Percentiles rank a stretch among this genome's conserved stretches.
These are phyloP conservation scores for Clarireedia paspali DNA, from an alignment of 2,329 filamentous ascomycete genomes.

Conservation along the genomic window DNA sequence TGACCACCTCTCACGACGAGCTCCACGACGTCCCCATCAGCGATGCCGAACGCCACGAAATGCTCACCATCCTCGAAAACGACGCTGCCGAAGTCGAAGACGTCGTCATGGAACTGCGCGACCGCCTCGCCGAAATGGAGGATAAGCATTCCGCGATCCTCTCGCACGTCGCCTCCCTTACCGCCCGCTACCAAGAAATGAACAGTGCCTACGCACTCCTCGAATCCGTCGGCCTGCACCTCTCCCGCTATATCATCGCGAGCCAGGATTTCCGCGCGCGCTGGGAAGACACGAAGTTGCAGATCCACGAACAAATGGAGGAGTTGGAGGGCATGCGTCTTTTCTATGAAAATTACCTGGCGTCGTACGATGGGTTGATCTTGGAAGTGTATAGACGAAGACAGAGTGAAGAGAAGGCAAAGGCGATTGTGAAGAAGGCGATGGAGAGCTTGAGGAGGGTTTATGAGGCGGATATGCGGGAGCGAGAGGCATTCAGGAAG, in stretches of 20 bases:
- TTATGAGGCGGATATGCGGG: constrained; percentile 61
- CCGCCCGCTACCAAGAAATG: constrained; percentile 48
- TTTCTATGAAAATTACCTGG: constrained; percentile 84
- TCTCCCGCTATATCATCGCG: constrained; percentile 58
- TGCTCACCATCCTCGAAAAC: constrained; percentile 71
- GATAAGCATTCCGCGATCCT: constrained; percentile 55
- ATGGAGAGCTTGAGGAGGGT: constrained; percentile 69
- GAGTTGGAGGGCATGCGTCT: constrained; percentile 70
- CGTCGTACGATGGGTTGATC: constrained; percentile 76
- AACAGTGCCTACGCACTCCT: constrained; percentile 58
- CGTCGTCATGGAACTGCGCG: constrained; percentile 63
- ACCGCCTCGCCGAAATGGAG: constrained; percentile 72
- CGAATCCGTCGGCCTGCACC: constrained; percentile 56
- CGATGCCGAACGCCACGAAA: constrained; percentile 68
- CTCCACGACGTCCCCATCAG: constrained; percentile 59
- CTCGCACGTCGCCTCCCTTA: constrained; percentile 51
- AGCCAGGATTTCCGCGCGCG: constrained; percentile 54
- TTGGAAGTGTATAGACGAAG: constrained; percentile 75
- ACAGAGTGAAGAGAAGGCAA: constrained; percentile 64
- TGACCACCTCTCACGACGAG: constrained; percentile 42
- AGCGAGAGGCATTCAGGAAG: constrained; percentile 70
- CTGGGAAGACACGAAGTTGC: constrained; percentile 69
- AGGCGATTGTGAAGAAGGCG: constrained; percentile 68
- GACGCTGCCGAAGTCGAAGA: constrained; percentile 62
- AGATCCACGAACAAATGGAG: constrained; percentile 59